A percentile compares a stretch with the other conserved stretches of the same genome.
Conservation (phyloP, 805 yeast genomes). For the Metschnikowia rubicola region DNA sequence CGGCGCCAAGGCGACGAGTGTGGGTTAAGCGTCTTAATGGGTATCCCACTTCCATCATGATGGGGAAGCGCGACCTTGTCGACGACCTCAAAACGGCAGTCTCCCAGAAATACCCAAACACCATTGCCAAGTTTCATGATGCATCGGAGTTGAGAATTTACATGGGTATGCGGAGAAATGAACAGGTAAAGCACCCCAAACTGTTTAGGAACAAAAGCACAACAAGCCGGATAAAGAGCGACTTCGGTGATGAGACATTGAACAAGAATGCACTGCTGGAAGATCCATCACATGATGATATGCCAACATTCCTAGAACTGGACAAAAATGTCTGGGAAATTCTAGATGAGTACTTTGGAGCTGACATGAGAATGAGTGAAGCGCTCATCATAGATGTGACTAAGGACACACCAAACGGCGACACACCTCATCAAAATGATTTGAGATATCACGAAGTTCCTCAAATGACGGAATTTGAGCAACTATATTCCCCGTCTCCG, state of each 20-base stretch:
- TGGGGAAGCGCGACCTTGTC: slow-evolving; percentile 60
- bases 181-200: neutral
- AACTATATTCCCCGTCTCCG: slow-evolving; percentile 1
- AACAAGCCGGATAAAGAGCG: slow-evolving; percentile 7
- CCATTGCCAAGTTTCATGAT: slow-evolving; percentile 58
- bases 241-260: slow-evolving; percentile 4
- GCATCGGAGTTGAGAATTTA: slow-evolving; percentile 58
- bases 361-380: slow-evolving; percentile 65
- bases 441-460: neutral
- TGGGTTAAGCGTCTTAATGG: slow-evolving; percentile 54
- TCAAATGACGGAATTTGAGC: neutral
- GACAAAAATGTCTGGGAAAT: slow-evolving; percentile 58
- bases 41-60: slow-evolving; percentile 67
- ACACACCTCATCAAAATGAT: neutral
- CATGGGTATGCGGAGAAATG: slow-evolving; percentile 2
- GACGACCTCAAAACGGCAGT: slow-evolving; percentile 78
- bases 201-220: neutral
- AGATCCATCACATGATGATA: neutral
- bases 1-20: slow-evolving; percentile 29
- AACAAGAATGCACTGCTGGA: neutral
- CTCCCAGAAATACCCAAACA: slow-evolving; percentile 61
- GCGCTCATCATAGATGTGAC: slow-evolving; percentile 53
- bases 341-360: slow-evolving; percentile 57
- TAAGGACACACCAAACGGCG: slow-evolving; percentile 12
- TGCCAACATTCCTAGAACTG: slow-evolving; percentile 43